Evolutionary conservation across 495 filamentous ascomycete genomes (phyloP).

Genomic region (Haplographium delicatum): DNA sequence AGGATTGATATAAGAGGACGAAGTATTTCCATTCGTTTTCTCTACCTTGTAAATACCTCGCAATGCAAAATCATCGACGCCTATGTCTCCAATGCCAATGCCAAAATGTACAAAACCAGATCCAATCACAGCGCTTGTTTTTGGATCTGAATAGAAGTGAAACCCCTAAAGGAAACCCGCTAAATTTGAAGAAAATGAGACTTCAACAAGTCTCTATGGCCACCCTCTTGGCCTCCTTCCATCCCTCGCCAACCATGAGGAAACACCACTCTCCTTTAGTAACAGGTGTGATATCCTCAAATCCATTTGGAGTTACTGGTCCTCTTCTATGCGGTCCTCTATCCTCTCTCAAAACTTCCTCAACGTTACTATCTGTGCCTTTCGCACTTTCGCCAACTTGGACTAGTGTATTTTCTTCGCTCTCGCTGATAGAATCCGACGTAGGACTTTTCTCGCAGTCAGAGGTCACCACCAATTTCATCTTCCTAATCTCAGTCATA

Average conservation of each 20-base stretch:
- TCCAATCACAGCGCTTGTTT: constrained; percentile 25
- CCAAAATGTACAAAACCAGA: neutral
- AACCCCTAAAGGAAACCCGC: neutral
- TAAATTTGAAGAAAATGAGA: neutral
- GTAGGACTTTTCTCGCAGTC: neutral
- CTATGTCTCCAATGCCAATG: neutral
- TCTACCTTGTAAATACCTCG: too few relatives aligned
- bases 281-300: constrained; percentile 49
- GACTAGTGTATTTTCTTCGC: constrained; percentile 1
- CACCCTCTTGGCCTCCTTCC: constrained; percentile 31
- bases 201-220: constrained; percentile 35
- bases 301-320: constrained; percentile 44
- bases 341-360: constrained; percentile 6
- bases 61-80: too few relatives aligned
- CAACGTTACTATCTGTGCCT: constrained; percentile 10
- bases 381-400: constrained; percentile 23
- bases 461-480: neutral
- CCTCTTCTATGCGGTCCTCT: constrained; percentile 20
- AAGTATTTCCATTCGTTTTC: too few relatives aligned
- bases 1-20: too few relatives aligned
- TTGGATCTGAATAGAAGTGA: constrained; percentile 4
- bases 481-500: constrained; percentile 5
- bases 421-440: neutral
- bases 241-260: constrained; percentile 39
- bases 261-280: constrained; percentile 52